Conservation (phyloP, 306 rosid species). For the Dryas alaskensis region DNA sequence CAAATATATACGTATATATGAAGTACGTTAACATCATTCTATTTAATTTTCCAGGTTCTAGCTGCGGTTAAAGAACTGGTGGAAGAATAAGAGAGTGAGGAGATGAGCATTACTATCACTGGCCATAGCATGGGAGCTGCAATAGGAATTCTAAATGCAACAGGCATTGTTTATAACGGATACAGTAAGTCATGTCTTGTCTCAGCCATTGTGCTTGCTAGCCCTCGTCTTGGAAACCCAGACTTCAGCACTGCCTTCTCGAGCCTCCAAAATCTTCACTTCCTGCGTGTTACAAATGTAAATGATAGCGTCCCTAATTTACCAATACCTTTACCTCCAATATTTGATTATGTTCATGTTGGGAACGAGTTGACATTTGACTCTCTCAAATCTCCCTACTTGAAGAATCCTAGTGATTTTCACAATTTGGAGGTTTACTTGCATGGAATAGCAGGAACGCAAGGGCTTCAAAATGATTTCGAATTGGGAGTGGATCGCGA, state of each 20-base stretch:
- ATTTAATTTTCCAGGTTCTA: not conserved
- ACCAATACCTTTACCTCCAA: not conserved
- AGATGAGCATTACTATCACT: slow-evolving; percentile 13
- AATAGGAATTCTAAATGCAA: slow-evolving; percentile 2
- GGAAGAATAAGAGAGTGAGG: slow-evolving; percentile 1
- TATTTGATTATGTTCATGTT: not conserved
- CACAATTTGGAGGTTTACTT: slow-evolving; percentile 12
- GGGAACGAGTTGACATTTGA: slow-evolving; percentile 12
- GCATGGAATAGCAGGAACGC: slow-evolving; percentile 8
- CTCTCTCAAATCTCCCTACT: not conserved
- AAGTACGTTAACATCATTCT: no score
- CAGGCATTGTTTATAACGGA: slow-evolving; percentile 14
- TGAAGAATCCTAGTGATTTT: not conserved
- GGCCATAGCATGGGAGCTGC: slow-evolving; percentile 28
- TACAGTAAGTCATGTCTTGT: slow-evolving; percentile 1
- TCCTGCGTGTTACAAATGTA: slow-evolving; percentile 9
- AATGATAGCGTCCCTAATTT: not conserved
- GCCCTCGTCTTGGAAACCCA: slow-evolving; percentile 11
- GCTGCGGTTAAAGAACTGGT: not conserved
- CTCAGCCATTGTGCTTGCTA: slow-evolving; percentile 5
- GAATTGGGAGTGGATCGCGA: slow-evolving; percentile 9
- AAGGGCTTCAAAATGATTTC: not conserved
- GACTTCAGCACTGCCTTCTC: not conserved
- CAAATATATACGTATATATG: no score
- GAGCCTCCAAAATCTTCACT: not conserved